A percentile compares a stretch with the other conserved stretches of the same genome.
phyloP scores from a whole-genome alignment of 2,329 filamentous ascomycete species.

The Didymosphaeria variabile region DNA sequence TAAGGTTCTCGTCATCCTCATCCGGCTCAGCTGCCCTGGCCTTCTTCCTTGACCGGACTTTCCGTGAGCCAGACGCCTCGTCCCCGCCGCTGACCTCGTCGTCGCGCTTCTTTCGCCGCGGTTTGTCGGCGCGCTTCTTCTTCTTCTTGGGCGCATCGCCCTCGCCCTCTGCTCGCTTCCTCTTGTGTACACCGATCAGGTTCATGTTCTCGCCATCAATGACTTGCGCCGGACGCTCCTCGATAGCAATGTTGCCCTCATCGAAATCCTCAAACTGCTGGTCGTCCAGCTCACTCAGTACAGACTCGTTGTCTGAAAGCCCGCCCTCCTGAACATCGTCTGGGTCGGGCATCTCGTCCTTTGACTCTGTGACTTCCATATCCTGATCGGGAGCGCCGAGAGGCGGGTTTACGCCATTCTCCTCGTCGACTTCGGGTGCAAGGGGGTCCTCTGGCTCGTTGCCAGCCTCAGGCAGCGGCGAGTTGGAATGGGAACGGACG shows the following conservation, averaged over 20 bases:
- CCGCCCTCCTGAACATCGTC: conserved; percentile 51
- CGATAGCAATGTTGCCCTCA: conserved; percentile 67
- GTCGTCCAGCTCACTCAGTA: conserved; percentile 71
- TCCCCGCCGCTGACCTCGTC: conserved; percentile 58
- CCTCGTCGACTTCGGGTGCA: conserved; percentile 59
- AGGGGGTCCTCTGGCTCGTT: conserved; percentile 57
- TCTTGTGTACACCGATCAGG: conserved; percentile 69
- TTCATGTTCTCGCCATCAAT: conserved; percentile 70
- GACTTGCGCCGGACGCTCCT: conserved; percentile 65
- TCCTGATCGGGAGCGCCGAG: conserved; percentile 55
- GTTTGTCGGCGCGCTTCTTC: conserved; percentile 68
- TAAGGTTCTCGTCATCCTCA: conserved; percentile 78
- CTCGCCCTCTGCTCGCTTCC: conserved; percentile 69
- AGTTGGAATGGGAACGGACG: conserved; percentile 48
- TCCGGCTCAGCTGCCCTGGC: conserved; percentile 55
- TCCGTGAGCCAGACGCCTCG: conserved; percentile 58
- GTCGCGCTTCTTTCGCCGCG: conserved; percentile 60
- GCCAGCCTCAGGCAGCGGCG: conserved; percentile 57
- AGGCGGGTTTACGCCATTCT: conserved; percentile 56
- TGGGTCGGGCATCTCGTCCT: conserved; percentile 47
- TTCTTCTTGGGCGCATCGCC: conserved; percentile 72
- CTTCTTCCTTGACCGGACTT: conserved; percentile 59
- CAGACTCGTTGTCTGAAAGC: conserved; percentile 68
- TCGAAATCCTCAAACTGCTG: conserved; percentile 73
- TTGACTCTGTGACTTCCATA: conserved; percentile 55